Evolutionary conservation across 2,329 filamentous ascomycete species (phyloP).

Genomic region (Mollisia scopiformis): DNA sequence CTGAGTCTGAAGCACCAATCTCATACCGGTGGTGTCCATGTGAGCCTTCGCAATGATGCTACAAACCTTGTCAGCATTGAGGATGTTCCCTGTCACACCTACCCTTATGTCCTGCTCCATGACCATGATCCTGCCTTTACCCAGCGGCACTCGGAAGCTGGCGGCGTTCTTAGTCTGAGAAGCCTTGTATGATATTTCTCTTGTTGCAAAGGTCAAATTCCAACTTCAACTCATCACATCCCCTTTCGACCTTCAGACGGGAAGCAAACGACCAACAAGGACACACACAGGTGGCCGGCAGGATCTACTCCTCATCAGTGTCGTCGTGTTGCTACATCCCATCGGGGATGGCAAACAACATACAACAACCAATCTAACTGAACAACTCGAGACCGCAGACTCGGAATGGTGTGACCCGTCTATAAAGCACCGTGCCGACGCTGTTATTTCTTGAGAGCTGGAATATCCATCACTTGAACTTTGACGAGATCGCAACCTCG

Average conservation of each 20-base stretch:
- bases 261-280: conserved; percentile 32
- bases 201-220: conserved; percentile 25
- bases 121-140: conserved; percentile 18
- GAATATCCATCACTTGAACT: background rate
- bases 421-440: conserved; percentile 36
- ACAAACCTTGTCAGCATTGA: conserved; percentile 28
- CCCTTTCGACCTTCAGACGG: conserved; percentile 11
- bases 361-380: conserved; percentile 32
- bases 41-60: conserved; percentile 28
- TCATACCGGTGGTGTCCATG: conserved; percentile 26
- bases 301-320: conserved; percentile 18
- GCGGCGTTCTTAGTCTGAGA: conserved; percentile 22
- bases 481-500: background rate
- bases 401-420: conserved; percentile 36
- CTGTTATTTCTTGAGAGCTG: conserved; percentile 19
- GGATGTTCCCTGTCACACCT: conserved; percentile 27
- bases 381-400: conserved; percentile 30
- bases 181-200: conserved; percentile 26
- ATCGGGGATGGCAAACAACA: conserved; percentile 35
- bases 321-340: conserved; percentile 29
- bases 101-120: conserved; percentile 27
- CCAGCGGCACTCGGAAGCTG: conserved; percentile 27
- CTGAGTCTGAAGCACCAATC: conserved; percentile 25
- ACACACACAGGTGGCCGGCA: conserved; percentile 27
- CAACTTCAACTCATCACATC: conserved; percentile 30